Evolutionary conservation across 1,139 yeast genomes (phyloP).

Genomic region (Pneumocystis murina): DNA sequence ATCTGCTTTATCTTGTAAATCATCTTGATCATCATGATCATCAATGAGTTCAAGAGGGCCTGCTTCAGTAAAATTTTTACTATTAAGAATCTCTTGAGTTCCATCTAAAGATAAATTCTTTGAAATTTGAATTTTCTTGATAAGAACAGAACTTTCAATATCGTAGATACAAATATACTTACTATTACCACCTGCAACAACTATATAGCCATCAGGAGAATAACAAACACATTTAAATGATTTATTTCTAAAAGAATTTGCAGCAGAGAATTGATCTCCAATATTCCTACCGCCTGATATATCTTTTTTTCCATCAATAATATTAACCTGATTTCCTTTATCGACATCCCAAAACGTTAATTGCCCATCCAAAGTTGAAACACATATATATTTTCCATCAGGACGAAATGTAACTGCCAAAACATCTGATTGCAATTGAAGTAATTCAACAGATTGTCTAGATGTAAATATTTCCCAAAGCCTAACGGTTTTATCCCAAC

Average conservation of each 20-base stretch:
- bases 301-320: conserved; percentile 76
- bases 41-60: conserved; percentile 77
- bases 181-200: conserved; percentile 88
- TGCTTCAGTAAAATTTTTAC: conserved; percentile 71
- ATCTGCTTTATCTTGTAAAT: conserved; percentile 70
- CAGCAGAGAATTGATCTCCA: conserved; percentile 67
- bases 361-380: conserved; percentile 80
- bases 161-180: conserved; percentile 86
- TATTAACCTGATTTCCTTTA: conserved; percentile 63
- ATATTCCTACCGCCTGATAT: conserved; percentile 74
- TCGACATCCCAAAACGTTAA: conserved; percentile 71
- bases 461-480: conserved; percentile 79
- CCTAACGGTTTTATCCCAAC: conserved; percentile 92
- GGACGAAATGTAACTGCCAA: conserved; percentile 74
- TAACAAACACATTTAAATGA: conserved; percentile 68
- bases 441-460: conserved; percentile 76
- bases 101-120: conserved; percentile 86
- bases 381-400: conserved; percentile 81
- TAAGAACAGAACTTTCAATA: conserved; percentile 67
- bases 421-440: conserved; percentile 76
- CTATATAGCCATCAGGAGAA: conserved; percentile 75
- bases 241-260: conserved; percentile 71
- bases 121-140: conserved; percentile 70
- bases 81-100: conserved; percentile 63
- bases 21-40: conserved; percentile 56